Evolutionary conservation across 495 filamentous ascomycete genomes (phyloP).

Genomic region (Neurospora sublineolata): DNA sequence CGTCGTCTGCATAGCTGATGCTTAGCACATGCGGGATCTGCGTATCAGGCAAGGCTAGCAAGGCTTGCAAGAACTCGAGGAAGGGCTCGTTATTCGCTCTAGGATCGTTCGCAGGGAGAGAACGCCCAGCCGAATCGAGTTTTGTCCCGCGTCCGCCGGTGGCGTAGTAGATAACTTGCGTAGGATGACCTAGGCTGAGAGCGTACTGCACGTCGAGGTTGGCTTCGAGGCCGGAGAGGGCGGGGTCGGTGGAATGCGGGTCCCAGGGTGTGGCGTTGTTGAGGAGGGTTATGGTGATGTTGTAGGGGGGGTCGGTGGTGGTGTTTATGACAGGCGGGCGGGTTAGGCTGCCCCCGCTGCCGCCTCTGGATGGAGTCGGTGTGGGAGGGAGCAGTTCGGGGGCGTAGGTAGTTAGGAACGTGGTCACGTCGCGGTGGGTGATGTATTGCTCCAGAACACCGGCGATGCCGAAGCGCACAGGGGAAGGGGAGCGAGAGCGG

Average conservation of each 20-base stretch:
- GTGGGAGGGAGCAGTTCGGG: slow-evolving; percentile 29
- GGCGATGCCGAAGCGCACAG: slow-evolving; percentile 47
- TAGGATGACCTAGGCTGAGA: slow-evolving; percentile 46
- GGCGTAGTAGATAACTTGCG: slow-evolving; percentile 49
- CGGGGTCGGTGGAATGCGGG: slow-evolving; percentile 5
- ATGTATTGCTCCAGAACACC: slow-evolving; percentile 61
- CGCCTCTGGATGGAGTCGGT: slow-evolving; percentile 1
- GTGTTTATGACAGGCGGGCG: background rate
- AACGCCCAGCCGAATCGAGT: slow-evolving; percentile 40
- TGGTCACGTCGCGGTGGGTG: slow-evolving; percentile 43
- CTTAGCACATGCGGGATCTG: slow-evolving; percentile 63
- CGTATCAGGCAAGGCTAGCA: slow-evolving; percentile 47
- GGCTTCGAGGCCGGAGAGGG: slow-evolving; percentile 44
- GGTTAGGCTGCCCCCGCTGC: background rate
- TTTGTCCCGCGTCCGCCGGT: slow-evolving; percentile 53
- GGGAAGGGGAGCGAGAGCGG: slow-evolving; percentile 5
- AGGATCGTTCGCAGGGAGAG: slow-evolving; percentile 30
- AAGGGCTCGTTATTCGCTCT: slow-evolving; percentile 59
- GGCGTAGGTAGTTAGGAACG: slow-evolving; percentile 41
- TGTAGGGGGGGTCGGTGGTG: slow-evolving; percentile 22
- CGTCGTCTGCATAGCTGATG: slow-evolving; percentile 63
- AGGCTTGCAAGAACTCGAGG: slow-evolving; percentile 63
- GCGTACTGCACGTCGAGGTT: slow-evolving; percentile 65
- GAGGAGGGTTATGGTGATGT: slow-evolving; percentile 51
- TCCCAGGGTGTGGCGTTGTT: slow-evolving; percentile 45